These are phyloP conservation scores for Cutaneotrichosporon cyanovorans DNA, from an alignment of 1,284 basidiomycete genomes.

Conservation along the genomic window DNA sequence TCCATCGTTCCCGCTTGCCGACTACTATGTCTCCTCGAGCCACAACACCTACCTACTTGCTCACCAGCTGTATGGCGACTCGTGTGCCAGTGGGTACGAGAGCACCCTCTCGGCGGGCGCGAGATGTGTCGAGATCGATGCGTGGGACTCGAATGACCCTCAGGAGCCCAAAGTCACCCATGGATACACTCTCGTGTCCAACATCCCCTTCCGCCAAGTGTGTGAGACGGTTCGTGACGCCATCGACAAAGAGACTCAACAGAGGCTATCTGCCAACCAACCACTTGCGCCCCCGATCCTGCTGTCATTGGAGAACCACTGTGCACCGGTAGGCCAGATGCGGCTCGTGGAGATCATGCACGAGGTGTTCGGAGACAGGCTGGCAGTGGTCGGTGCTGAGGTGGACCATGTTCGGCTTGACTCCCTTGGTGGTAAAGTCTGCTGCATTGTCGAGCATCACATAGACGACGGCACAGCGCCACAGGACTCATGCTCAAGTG, in stretches of 20 bases:
- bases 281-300: constrained; percentile 6
- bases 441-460: constrained; percentile 18
- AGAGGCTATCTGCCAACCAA: not conserved
- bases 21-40: constrained; percentile 88
- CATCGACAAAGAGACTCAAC: constrained; percentile 1
- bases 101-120: constrained; percentile 8
- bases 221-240: constrained; percentile 16
- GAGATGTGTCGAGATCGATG: constrained; percentile 18
- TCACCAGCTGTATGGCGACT: constrained; percentile 15
- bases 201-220: constrained; percentile 13
- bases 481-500: not conserved
- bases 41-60: constrained; percentile 96
- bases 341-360: constrained; percentile 15
- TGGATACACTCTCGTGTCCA: constrained; percentile 15
- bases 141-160: constrained; percentile 13
- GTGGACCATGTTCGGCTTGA: constrained; percentile 3
- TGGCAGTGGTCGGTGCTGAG: not conserved
- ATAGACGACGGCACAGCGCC: constrained; percentile 1
- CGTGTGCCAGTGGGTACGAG: constrained; percentile 10
- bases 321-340: constrained; percentile 10
- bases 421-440: constrained; percentile 10
- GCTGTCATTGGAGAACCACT: constrained; percentile 18
- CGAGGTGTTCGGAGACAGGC: constrained; percentile 12
- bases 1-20: constrained; percentile 58
- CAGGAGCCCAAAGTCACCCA: constrained; percentile 19